A percentile compares a stretch with the other conserved stretches of the same genome.
Evolutionary conservation across 805 yeast genomes (phyloP).

Genomic region (Metschnikowia vanudenii): DNA sequence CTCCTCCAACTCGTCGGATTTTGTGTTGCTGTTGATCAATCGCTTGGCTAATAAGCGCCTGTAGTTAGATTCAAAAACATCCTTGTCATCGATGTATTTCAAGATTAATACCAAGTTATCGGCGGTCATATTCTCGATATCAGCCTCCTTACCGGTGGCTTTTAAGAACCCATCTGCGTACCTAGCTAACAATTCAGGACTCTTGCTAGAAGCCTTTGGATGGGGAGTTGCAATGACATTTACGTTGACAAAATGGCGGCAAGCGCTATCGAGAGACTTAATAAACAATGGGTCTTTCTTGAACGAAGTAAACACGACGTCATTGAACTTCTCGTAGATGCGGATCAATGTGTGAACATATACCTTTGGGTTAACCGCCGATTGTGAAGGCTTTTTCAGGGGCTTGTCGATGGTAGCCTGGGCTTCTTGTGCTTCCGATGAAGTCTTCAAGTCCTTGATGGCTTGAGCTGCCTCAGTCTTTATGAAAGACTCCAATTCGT

Average conservation of each 20-base stretch:
- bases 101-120: slow-evolving; percentile 86
- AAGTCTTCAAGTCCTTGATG: slow-evolving; percentile 51
- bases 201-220: slow-evolving; percentile 61
- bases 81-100: slow-evolving; percentile 88
- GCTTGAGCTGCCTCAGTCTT: slow-evolving; percentile 48
- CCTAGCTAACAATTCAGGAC: slow-evolving; percentile 89
- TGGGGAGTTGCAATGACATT: slow-evolving; percentile 76
- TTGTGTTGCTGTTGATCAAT: slow-evolving; percentile 81
- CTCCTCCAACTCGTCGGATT: slow-evolving; percentile 83
- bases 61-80: slow-evolving; percentile 91
- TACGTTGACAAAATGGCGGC: slow-evolving; percentile 76
- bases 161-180: slow-evolving; percentile 83
- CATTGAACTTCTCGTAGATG: slow-evolving; percentile 66
- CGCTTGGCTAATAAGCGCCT: slow-evolving; percentile 87
- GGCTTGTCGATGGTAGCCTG: slow-evolving; percentile 17
- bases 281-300: slow-evolving; percentile 74
- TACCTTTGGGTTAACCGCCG: slow-evolving; percentile 64
- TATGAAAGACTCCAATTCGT: slow-evolving; percentile 69
- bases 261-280: slow-evolving; percentile 86
- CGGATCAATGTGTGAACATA: slow-evolving; percentile 76
- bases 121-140: slow-evolving; percentile 70
- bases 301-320: slow-evolving; percentile 65
- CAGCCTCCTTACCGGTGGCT: slow-evolving; percentile 67
- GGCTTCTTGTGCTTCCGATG: slow-evolving; percentile 27
- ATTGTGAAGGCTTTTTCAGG: slow-evolving; percentile 20